A percentile compares a stretch with the other conserved stretches of the same genome.
phyloP scores from a whole-genome alignment of 306 rosid genomes.

The Oxytropis ochrocephala region DNA sequence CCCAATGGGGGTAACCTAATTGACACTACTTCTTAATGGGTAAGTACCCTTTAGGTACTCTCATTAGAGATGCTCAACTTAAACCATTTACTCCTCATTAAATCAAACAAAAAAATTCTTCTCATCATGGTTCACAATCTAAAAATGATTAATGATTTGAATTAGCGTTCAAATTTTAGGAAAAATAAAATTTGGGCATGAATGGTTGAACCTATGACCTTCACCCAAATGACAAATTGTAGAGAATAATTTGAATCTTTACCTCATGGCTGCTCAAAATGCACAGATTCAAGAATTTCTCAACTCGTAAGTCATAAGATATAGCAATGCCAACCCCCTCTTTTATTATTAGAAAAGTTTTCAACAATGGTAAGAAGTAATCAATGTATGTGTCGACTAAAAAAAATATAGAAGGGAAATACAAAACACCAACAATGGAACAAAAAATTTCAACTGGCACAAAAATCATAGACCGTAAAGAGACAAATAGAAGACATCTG shows the following conservation, averaged over 20 bases:
- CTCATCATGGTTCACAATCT: background rate
- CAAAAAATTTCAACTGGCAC: background rate
- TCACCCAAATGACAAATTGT: background rate
- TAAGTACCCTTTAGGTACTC: too few relatives aligned
- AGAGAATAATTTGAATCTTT: background rate
- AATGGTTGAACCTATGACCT: background rate
- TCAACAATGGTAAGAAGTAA: background rate
- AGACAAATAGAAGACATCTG: conserved; percentile 40
- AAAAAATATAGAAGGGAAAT: background rate
- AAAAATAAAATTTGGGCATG: background rate
- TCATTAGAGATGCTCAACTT: background rate
- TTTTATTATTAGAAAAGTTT: background rate
- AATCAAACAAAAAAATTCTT: background rate
- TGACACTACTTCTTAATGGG: too few relatives aligned
- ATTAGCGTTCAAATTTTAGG: background rate
- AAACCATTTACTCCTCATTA: background rate
- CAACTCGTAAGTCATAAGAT: background rate
- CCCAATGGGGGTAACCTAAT: too few relatives aligned
- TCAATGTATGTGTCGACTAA: background rate
- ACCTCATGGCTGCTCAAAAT: background rate
- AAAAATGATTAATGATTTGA: background rate
- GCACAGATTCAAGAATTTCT: conserved; percentile 4
- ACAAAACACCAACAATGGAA: background rate
- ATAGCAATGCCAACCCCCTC: background rate
- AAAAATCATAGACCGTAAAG: conserved; percentile 6